Evolutionary conservation across 768 basidiomycete species (phyloP).

Genomic region (Sarcodon sp.): DNA sequence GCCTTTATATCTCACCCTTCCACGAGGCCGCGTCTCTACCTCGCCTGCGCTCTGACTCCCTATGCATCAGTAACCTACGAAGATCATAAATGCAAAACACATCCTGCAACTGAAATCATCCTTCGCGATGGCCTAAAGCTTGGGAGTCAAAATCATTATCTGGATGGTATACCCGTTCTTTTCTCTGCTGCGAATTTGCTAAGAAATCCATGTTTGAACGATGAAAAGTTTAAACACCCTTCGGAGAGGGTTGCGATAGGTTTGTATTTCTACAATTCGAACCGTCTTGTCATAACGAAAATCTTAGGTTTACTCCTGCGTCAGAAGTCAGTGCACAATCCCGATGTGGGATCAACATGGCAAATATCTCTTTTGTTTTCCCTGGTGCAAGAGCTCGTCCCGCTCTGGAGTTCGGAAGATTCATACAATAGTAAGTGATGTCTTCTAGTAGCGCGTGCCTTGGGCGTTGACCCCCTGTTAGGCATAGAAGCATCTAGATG

Average conservation of each 20-base stretch:
- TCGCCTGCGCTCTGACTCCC: constrained; percentile 69
- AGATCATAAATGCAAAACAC: constrained; percentile 51
- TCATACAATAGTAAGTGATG: constrained; percentile 31
- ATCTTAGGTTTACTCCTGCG: constrained; percentile 54
- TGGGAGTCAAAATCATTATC: constrained; percentile 62
- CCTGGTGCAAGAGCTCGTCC: constrained; percentile 55
- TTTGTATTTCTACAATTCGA: constrained; percentile 14
- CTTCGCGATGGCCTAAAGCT: constrained; percentile 80
- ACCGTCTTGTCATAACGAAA: neutral
- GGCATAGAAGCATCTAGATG: constrained; percentile 34
- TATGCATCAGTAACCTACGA: constrained; percentile 44
- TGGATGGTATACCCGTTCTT: constrained; percentile 62
- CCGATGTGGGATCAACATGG: constrained; percentile 54
- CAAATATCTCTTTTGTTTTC: constrained; percentile 62
- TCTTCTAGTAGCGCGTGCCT: constrained; percentile 6
- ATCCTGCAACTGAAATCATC: constrained; percentile 50
- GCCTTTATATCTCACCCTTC: constrained; percentile 23
- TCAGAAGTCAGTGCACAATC: constrained; percentile 51
- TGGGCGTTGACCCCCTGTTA: neutral
- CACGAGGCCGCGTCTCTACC: constrained; percentile 51
- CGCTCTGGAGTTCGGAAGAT: constrained; percentile 32
- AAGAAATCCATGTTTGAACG: constrained; percentile 17
- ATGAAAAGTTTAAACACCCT: constrained; percentile 21
- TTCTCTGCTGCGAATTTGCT: constrained; percentile 42
- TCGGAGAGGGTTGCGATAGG: constrained; percentile 50